Percentiles rank a stretch among this genome's conserved stretches.
Evolutionary conservation across 495 filamentous ascomycete genomes (phyloP).

Genomic region (Podospora tetraspora): DNA sequence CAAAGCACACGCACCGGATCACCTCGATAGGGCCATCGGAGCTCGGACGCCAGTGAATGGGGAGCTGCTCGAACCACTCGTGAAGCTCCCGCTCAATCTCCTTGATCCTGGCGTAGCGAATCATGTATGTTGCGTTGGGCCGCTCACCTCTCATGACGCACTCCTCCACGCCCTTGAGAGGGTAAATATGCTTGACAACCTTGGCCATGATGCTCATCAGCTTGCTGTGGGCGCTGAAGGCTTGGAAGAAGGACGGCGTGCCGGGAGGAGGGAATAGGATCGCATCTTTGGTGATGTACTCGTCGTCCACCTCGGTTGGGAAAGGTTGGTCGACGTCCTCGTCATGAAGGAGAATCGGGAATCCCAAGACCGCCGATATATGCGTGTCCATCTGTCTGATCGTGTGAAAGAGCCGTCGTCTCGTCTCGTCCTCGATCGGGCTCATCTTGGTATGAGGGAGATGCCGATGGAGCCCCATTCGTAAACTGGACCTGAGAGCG

Average conservation of each 20-base stretch:
- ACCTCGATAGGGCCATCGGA: conserved; percentile 67
- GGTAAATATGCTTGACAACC: conserved; percentile 85
- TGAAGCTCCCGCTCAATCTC: conserved; percentile 87
- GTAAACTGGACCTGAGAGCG: conserved; percentile 75
- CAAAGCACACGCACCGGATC: conserved; percentile 57
- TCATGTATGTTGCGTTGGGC: conserved; percentile 58
- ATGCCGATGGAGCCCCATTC: conserved; percentile 83
- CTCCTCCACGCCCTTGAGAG: conserved; percentile 67
- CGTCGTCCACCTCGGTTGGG: conserved; percentile 81
- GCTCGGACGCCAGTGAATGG: conserved; percentile 66
- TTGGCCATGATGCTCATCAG: conserved; percentile 76
- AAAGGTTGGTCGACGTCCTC: conserved; percentile 91
- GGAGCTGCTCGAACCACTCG: conserved; percentile 76
- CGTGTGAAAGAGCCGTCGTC: conserved; percentile 85
- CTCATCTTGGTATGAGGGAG: conserved; percentile 65
- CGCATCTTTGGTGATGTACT: conserved; percentile 74
- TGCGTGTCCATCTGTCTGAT: conserved; percentile 93
- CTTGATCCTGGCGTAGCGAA: conserved; percentile 81
- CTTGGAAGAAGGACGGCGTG: conserved; percentile 67
- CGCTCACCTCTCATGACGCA: conserved; percentile 40
- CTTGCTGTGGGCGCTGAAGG: conserved; percentile 77
- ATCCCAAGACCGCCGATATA: conserved; percentile 79
- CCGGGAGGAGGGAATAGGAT: conserved; percentile 73
- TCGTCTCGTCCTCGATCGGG: conserved; percentile 76
- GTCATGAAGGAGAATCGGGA: conserved; percentile 76